Conservation (phyloP, 768 basidiomycete species). For the Solioccasus polychromus region DNA sequence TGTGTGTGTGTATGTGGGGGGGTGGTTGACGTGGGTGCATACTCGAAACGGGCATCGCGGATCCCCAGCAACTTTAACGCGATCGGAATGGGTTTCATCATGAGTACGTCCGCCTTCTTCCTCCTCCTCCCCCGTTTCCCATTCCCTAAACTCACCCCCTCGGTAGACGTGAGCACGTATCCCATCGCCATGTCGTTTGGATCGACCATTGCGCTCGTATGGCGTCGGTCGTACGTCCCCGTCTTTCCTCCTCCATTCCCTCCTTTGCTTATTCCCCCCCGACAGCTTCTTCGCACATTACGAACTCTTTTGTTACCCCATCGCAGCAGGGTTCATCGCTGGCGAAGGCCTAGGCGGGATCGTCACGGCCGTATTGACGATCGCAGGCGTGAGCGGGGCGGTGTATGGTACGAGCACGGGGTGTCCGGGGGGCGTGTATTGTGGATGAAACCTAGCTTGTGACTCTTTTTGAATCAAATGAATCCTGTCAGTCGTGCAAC, state of each 20-base stretch:
- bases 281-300: constrained; percentile 12
- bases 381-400: constrained; percentile 27
- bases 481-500: too few species aligned
- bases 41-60: too few species aligned
- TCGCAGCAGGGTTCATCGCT: constrained; percentile 40
- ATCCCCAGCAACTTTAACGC: constrained; percentile 25
- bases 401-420: constrained; percentile 27
- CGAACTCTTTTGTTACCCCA: constrained; percentile 30
- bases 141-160: neutral
- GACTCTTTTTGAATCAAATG: too few species aligned
- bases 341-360: constrained; percentile 41
- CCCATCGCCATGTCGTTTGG: constrained; percentile 24
- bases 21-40: too few species aligned
- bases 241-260: too few species aligned
- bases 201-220: constrained; percentile 22
- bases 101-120: constrained; percentile 2
- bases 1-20: too few species aligned
- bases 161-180: constrained; percentile 22
- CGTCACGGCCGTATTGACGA: constrained; percentile 30
- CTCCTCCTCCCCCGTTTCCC: neutral
- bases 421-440: constrained; percentile 27
- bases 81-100: constrained; percentile 24
- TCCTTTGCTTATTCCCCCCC: neutral
- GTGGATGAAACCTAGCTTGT: too few species aligned
- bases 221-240: constrained; percentile 10